phyloP scores from a whole-genome alignment of 106 monocot species.

The Dendrobium chrysotoxum region DNA sequence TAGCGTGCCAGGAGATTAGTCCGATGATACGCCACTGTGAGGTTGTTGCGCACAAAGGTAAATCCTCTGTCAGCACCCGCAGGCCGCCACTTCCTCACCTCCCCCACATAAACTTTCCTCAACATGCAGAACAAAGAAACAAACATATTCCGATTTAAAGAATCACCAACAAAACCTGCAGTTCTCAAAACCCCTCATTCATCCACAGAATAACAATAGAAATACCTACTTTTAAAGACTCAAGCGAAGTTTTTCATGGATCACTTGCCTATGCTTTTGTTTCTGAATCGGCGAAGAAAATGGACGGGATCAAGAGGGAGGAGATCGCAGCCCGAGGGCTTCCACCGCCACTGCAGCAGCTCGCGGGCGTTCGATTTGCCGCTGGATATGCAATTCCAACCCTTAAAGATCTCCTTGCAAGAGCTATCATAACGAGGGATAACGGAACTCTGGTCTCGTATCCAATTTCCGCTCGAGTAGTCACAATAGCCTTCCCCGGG shows the following conservation, averaged over 20 bases:
- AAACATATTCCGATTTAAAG: constrained; percentile 95
- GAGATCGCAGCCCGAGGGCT: constrained; percentile 51
- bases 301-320: constrained; percentile 47
- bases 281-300: constrained; percentile 55
- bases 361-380: constrained; percentile 54
- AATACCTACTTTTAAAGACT: neutral
- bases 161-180: constrained; percentile 94
- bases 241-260: neutral
- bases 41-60: constrained; percentile 72
- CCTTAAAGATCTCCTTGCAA: constrained; percentile 94
- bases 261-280: constrained; percentile 61
- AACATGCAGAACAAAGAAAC: constrained; percentile 82
- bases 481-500: constrained; percentile 25
- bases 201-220: neutral
- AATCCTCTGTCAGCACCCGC: constrained; percentile 82
- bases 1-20: constrained; percentile 91
- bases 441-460: constrained; percentile 8
- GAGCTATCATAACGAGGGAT: constrained; percentile 41
- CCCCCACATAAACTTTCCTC: constrained; percentile 28
- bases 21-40: constrained; percentile 87
- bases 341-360: constrained; percentile 70
- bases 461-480: constrained; percentile 61
- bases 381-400: constrained; percentile 76
- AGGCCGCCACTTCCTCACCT: constrained; percentile 82
- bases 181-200: neutral